A percentile compares a stretch with the other conserved stretches of the same genome.
These are phyloP conservation scores for Davidsoniella virescens DNA, from an alignment of 2,329 filamentous ascomycete genomes.

Conservation along the genomic window DNA sequence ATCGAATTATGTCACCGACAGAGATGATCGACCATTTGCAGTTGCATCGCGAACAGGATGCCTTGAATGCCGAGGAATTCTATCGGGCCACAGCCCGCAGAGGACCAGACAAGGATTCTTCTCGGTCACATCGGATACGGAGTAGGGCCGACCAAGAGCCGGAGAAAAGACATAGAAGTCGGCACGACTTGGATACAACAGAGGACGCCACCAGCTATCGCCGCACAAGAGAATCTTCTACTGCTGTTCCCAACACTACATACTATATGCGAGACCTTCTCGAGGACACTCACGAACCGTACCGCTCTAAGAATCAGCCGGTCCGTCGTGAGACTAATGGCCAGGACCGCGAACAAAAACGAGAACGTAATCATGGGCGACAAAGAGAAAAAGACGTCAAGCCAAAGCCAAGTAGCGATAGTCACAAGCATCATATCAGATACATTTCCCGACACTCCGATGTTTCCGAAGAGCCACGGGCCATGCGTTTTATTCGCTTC, in stretches of 20 bases:
- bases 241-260: too few relatives aligned
- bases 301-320: too few relatives aligned
- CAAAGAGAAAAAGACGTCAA: not conserved
- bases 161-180: too few relatives aligned
- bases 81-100: not conserved
- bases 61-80: not conserved
- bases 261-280: too few relatives aligned
- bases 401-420: not conserved
- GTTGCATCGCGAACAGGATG: not conserved
- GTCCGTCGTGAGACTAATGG: not conserved
- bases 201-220: too few relatives aligned
- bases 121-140: too few relatives aligned
- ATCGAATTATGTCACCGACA: not conserved
- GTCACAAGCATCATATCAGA: not conserved
- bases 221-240: too few relatives aligned
- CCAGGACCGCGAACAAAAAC: not conserved
- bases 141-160: too few relatives aligned
- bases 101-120: not conserved
- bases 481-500: slow-evolving; percentile 1
- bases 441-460: not conserved
- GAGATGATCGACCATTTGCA: not conserved
- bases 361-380: not conserved
- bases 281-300: too few relatives aligned
- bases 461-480: not conserved
- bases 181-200: too few relatives aligned